Percentiles rank a stretch among this genome's conserved stretches.
phyloP scores from a whole-genome alignment of 2,329 filamentous ascomycete species.

The Fusarium anthophilum region DNA sequence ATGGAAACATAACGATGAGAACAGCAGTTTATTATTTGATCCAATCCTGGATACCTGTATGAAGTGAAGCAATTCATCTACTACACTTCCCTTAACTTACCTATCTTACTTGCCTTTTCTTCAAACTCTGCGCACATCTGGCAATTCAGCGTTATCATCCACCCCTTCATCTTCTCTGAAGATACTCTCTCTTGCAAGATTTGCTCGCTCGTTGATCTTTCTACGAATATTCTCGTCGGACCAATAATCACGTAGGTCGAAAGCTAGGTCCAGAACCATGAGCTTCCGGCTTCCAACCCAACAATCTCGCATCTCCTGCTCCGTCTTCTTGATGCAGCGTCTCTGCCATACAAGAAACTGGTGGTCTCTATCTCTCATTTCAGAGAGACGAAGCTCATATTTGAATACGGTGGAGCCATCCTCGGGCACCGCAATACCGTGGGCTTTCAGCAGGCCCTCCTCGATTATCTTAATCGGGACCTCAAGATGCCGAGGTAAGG shows the following conservation, averaged over 20 bases:
- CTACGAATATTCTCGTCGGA: background rate
- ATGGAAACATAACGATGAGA: background rate
- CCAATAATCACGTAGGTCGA: background rate
- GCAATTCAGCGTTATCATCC: no score
- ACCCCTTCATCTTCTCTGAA: background rate
- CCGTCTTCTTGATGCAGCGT: background rate
- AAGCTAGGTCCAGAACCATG: background rate
- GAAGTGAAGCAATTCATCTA: fast-evolving
- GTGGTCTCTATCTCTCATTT: background rate
- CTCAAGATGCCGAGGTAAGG: background rate
- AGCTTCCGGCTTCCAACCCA: background rate
- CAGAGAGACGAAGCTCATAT: background rate
- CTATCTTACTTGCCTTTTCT: background rate
- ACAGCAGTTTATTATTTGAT: background rate
- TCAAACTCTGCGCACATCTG: background rate
- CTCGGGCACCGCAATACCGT: background rate
- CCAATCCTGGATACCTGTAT: no score
- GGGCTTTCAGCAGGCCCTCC: background rate
- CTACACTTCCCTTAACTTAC: background rate
- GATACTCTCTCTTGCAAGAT: background rate
- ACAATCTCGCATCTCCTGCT: background rate
- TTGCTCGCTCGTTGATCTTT: background rate
- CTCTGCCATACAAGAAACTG: background rate
- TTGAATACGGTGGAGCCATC: background rate
- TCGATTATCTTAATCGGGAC: fast-evolving